These are phyloP conservation scores for Candida coquimbonensis DNA, from an alignment of 805 yeast genomes.

Conservation along the genomic window DNA sequence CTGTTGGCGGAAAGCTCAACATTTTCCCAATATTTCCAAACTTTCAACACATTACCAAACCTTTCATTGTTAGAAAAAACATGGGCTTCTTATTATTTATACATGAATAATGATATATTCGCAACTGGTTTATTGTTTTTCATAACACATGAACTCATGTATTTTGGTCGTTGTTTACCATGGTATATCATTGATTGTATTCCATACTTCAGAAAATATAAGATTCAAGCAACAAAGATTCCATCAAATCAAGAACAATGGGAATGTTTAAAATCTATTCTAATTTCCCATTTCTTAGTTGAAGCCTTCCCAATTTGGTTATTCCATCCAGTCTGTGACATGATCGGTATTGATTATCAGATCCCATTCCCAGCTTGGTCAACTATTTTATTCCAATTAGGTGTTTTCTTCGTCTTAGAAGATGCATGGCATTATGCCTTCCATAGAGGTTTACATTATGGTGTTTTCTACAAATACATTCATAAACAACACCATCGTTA, in stretches of 20 bases:
- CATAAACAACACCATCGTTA: conserved; percentile 96
- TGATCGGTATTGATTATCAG: conserved; percentile 62
- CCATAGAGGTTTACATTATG: conserved; percentile 83
- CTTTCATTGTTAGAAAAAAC: conserved; percentile 43
- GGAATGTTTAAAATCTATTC: conserved; percentile 81
- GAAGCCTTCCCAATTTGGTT: conserved; percentile 96
- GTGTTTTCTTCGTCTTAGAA: conserved; percentile 76
- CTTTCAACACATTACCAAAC: too few relatives aligned
- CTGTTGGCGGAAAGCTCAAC: background rate
- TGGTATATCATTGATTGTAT: conserved; percentile 83
- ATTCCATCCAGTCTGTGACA: conserved; percentile 84
- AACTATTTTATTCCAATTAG: conserved; percentile 57
- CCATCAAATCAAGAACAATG: conserved; percentile 80
- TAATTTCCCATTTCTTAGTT: conserved; percentile 79
- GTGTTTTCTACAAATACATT: conserved; percentile 79
- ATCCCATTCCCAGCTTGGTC: conserved; percentile 76
- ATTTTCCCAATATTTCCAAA: too few relatives aligned
- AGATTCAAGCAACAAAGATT: conserved; percentile 77
- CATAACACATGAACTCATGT: conserved; percentile 72
- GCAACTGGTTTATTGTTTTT: conserved; percentile 88
- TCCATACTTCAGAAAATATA: conserved; percentile 77
- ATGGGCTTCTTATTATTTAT: conserved; percentile 86
- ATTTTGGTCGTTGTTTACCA: conserved; percentile 87
- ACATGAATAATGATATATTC: conserved; percentile 74
- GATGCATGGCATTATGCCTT: conserved; percentile 96